phyloP scores from a whole-genome alignment of 257 asterid genomes.

The Nyctanthes arbortristis region DNA sequence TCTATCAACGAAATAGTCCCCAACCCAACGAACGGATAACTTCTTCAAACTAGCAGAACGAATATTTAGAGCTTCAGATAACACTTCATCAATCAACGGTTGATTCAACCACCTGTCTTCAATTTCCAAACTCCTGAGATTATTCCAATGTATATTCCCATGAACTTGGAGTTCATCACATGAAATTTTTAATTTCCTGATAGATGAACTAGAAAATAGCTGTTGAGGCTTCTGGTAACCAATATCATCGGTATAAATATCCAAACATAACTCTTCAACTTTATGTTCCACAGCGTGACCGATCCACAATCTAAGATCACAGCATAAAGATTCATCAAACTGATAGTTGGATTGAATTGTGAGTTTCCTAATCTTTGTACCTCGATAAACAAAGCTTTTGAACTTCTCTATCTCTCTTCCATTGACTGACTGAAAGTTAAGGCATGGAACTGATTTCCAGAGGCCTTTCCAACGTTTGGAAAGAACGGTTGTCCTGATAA shows the following conservation, averaged over 20 bases:
- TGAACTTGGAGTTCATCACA: neutral
- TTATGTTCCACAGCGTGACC: constrained; percentile 7
- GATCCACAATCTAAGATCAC: constrained; percentile 16
- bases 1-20: neutral
- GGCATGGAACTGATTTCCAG: neutral
- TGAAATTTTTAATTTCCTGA: neutral
- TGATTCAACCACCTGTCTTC: neutral
- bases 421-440: neutral
- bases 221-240: constrained; percentile 2
- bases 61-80: neutral
- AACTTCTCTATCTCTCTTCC: neutral
- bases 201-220: neutral
- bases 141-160: constrained; percentile 6
- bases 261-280: constrained; percentile 11
- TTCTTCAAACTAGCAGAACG: constrained; percentile 16
- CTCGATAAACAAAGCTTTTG: constrained; percentile 1
- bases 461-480: constrained; percentile 19
- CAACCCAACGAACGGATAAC: neutral
- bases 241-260: no score
- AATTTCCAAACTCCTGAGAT: constrained; percentile 14
- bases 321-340: neutral
- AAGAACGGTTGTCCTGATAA: no score
- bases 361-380: constrained; percentile 4
- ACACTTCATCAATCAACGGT: neutral
- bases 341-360: neutral